phyloP scores from a whole-genome alignment of 257 asterid species.

The Nicotiana undulata region DNA sequence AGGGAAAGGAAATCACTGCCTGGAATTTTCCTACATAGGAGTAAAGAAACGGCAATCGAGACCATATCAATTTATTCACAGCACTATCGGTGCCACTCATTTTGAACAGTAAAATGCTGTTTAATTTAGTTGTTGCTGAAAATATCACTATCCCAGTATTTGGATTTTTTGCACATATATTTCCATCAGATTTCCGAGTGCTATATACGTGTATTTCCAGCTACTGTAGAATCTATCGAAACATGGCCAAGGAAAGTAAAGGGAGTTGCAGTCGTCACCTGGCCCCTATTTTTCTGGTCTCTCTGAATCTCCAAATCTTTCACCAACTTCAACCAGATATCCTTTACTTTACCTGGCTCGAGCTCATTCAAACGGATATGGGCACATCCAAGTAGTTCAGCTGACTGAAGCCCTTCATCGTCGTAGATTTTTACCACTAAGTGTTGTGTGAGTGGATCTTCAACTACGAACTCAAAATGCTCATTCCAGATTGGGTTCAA shows the following conservation, averaged over 20 bases:
- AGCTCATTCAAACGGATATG: conserved; percentile 43
- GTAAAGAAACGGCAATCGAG: neutral
- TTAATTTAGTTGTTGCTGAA: neutral
- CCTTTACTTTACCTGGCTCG: conserved; percentile 83
- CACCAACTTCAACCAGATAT: conserved; percentile 74
- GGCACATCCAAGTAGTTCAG: conserved; percentile 81
- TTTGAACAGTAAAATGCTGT: neutral
- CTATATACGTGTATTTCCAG: neutral
- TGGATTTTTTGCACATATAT: neutral
- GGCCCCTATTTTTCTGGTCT: conserved; percentile 80
- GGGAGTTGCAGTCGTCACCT: conserved; percentile 24
- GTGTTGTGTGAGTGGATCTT: conserved; percentile 70
- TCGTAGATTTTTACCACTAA: conserved; percentile 71
- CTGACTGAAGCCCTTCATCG: conserved; percentile 83
- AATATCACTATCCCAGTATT: neutral
- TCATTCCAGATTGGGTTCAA: conserved; percentile 88
- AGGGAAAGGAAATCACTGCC: neutral
- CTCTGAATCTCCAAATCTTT: conserved; percentile 76
- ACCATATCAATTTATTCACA: neutral
- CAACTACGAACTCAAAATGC: conserved; percentile 78
- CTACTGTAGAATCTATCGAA: neutral
- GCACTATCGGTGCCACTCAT: neutral
- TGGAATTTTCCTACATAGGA: neutral
- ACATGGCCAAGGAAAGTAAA: neutral
- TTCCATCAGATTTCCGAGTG: neutral